Percentiles rank a stretch among this genome's conserved stretches.
Conservation (phyloP, 225 moss, liverwort and hornwort species). For the Asterella californica region DNA sequence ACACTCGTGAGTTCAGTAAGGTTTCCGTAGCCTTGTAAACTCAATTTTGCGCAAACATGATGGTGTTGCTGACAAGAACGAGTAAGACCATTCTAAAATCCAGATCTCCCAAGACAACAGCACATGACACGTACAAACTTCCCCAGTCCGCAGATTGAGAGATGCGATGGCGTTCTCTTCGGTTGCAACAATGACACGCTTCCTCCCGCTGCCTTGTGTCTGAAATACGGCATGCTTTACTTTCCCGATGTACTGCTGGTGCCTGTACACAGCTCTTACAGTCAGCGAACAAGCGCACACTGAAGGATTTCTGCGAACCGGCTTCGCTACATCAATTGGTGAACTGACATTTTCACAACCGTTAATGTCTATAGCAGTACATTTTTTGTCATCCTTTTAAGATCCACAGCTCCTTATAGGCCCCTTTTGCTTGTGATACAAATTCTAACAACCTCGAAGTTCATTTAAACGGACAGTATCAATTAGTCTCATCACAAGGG, state of each 20-base stretch:
- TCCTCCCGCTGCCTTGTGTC: slow-evolving; percentile 77
- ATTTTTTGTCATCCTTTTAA: neutral
- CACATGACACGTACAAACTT: slow-evolving; percentile 62
- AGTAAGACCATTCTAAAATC: neutral
- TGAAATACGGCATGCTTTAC: slow-evolving; percentile 87
- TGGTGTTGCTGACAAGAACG: neutral
- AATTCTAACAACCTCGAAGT: neutral
- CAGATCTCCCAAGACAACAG: neutral
- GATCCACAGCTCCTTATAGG: neutral
- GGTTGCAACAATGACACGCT: slow-evolving; percentile 85
- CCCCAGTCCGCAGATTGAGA: slow-evolving; percentile 87
- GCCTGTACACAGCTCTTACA: slow-evolving; percentile 52
- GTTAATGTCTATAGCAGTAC: neutral
- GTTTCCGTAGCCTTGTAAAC: neutral
- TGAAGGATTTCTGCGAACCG: neutral
- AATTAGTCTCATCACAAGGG: neutral
- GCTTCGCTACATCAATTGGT: neutral
- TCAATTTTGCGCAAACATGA: too few relatives aligned
- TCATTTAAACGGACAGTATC: neutral
- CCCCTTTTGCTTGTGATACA: neutral
- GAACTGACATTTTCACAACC: neutral
- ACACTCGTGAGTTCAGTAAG: neutral
- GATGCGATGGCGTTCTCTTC: slow-evolving; percentile 80
- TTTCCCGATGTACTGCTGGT: slow-evolving; percentile 88
- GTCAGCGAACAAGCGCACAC: neutral